These are phyloP conservation scores for Trypanosoma platydactyli DNA, from an alignment of 208 protist genomes.

Conservation along the genomic window DNA sequence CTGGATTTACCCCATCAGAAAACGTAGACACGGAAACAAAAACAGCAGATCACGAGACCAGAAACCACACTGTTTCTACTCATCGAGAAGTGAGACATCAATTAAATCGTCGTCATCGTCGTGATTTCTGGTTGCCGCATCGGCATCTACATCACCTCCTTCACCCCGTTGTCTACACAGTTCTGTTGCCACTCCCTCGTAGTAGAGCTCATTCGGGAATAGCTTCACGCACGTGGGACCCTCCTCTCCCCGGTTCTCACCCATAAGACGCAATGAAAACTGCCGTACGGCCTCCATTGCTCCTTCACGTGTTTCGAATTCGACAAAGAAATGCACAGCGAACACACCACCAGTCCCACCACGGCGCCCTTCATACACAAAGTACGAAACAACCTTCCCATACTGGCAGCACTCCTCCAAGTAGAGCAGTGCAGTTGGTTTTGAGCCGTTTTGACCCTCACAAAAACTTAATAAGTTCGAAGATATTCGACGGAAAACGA, in stretches of 20 bases:
- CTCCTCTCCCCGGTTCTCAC: neutral
- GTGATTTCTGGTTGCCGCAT: constrained; percentile 13
- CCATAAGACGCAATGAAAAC: constrained; percentile 31
- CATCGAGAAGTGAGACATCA: constrained; percentile 43
- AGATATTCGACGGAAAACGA: constrained; percentile 45
- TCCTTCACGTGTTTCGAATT: constrained; percentile 47
- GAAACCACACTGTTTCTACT: too few species aligned
- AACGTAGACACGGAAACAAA: too few species aligned
- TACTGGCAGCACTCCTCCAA: constrained; percentile 80
- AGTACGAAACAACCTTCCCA: constrained; percentile 71
- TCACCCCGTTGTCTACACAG: neutral
- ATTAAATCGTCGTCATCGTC: constrained; percentile 42
- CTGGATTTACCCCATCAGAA: too few species aligned
- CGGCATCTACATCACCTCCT: neutral
- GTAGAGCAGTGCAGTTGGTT: constrained; percentile 43
- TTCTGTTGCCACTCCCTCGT: constrained; percentile 42
- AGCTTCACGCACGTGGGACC: constrained; percentile 30
- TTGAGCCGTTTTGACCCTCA: constrained; percentile 18
- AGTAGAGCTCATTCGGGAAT: constrained; percentile 56
- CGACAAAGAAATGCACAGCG: constrained; percentile 49
- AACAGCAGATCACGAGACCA: too few species aligned
- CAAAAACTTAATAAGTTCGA: constrained; percentile 32
- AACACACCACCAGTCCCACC: constrained; percentile 3
- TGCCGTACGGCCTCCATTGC: constrained; percentile 53
- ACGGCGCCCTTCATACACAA: constrained; percentile 31